phyloP scores from a whole-genome alignment of 257 asterid genomes.

The Misopates orontium region DNA sequence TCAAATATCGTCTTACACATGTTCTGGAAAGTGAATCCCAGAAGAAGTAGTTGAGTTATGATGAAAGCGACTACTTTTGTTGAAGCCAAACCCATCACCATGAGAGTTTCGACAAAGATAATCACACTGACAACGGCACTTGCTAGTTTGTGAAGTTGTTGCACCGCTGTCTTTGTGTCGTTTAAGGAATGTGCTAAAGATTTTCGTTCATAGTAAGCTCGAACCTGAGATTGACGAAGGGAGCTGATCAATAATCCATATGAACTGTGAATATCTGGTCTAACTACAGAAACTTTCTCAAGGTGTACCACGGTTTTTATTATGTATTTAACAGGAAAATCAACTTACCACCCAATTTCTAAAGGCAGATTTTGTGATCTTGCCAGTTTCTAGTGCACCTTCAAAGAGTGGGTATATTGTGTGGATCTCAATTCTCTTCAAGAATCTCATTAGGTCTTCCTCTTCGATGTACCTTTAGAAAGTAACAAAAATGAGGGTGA shows the following conservation, averaged over 20 bases:
- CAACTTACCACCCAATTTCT: conserved; percentile 66
- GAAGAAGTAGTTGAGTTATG: conserved; percentile 52
- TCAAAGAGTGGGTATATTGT: conserved; percentile 67
- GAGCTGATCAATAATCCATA: background rate
- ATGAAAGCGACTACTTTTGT: conserved; percentile 56
- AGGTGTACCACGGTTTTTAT: no score
- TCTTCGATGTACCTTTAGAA: conserved; percentile 54
- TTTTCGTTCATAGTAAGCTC: conserved; percentile 64
- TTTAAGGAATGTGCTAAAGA: conserved; percentile 56
- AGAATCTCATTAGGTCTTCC: conserved; percentile 58
- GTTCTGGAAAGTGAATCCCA: conserved; percentile 68
- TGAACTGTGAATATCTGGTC: no score
- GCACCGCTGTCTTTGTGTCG: conserved; percentile 68
- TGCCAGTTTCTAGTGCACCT: conserved; percentile 64
- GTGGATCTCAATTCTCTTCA: conserved; percentile 51
- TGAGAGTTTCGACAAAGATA: conserved; percentile 32
- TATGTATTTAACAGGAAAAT: background rate
- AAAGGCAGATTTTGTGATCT: conserved; percentile 61
- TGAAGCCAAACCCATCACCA: conserved; percentile 59
- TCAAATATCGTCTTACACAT: conserved; percentile 67
- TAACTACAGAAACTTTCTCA: no score
- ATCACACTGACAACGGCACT: conserved; percentile 51
- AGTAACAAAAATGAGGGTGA: no score
- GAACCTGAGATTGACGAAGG: conserved; percentile 35
- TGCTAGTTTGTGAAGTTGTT: conserved; percentile 61